Percentiles rank a stretch among this genome's conserved stretches.
phyloP scores from a whole-genome alignment of 169 alveolate species.

The Haemoproteus tartakovskyi region DNA sequence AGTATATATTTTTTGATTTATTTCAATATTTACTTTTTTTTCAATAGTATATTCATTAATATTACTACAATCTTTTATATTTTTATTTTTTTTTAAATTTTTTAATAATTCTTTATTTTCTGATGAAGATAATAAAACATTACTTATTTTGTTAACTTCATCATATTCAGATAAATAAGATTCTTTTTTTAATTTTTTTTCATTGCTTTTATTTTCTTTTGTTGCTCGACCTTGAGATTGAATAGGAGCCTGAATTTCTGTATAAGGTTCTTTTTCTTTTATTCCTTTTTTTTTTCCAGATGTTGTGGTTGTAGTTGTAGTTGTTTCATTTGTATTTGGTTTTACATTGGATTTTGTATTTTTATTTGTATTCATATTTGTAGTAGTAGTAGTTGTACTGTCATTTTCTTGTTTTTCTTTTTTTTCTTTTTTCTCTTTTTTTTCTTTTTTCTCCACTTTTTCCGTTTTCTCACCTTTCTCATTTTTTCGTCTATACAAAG shows the following conservation, averaged over 20 bases:
- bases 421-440: conserved; percentile 29
- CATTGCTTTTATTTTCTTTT: neutral
- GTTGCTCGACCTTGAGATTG: neutral
- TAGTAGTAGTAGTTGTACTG: neutral
- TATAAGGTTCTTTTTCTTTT: neutral
- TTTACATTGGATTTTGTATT: neutral
- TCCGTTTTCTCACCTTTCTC: conserved; percentile 50
- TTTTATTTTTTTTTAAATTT: too few relatives aligned
- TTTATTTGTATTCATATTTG: neutral
- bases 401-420: conserved; percentile 23
- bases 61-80: neutral
- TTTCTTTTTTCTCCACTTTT: neutral
- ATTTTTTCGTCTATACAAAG: conserved; percentile 18
- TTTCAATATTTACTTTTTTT: conserved; percentile 55
- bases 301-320: too few relatives aligned
- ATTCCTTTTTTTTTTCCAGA: neutral
- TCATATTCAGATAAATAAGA: too few relatives aligned
- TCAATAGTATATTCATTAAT: conserved; percentile 48
- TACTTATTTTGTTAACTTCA: too few relatives aligned
- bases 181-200: too few relatives aligned
- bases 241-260: neutral
- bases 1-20: conserved; percentile 48
- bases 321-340: neutral
- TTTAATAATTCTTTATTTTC: too few relatives aligned
- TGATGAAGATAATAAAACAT: too few relatives aligned